A percentile compares a stretch with the other conserved stretches of the same genome.
Evolutionary conservation across 768 basidiomycete genomes (phyloP).

Genomic region (Serendipita sp.): DNA sequence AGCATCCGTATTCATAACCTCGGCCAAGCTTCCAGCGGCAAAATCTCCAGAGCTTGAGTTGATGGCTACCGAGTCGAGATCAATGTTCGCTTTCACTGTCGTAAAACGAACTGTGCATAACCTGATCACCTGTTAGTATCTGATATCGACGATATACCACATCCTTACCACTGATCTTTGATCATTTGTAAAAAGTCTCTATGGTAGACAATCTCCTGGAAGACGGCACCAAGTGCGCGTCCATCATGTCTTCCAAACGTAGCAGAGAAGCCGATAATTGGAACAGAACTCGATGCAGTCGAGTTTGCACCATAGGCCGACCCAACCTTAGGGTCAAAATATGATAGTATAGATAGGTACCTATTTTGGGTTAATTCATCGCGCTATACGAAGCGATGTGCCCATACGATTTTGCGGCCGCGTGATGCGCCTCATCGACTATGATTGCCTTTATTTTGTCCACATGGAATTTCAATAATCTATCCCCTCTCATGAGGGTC

Average conservation of each 20-base stretch:
- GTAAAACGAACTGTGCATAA: slow-evolving; percentile 79
- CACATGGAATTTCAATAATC: slow-evolving; percentile 65
- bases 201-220: slow-evolving; percentile 86
- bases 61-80: slow-evolving; percentile 51
- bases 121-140: slow-evolving; percentile 27
- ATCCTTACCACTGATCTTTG: slow-evolving; percentile 63
- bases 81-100: slow-evolving; percentile 55
- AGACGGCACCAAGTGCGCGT: slow-evolving; percentile 73
- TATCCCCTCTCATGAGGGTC: slow-evolving; percentile 47
- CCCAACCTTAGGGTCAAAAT: slow-evolving; percentile 42
- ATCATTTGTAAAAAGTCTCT: slow-evolving; percentile 86
- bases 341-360: slow-evolving; percentile 70
- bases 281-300: slow-evolving; percentile 26
- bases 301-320: background rate
- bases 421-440: slow-evolving; percentile 91
- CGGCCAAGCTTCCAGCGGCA: slow-evolving; percentile 57
- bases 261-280: slow-evolving; percentile 87
- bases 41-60: slow-evolving; percentile 67
- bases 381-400: background rate
- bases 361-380: slow-evolving; percentile 23
- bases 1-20: slow-evolving; percentile 63
- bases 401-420: slow-evolving; percentile 75
- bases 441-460: slow-evolving; percentile 54
- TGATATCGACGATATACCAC: background rate
- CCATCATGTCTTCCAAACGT: slow-evolving; percentile 90